Evolutionary conservation across 108 stramenopile species (phyloP), one percentile per base, ranked within the genome.

Genomic region (Parietichytrium sp.): DNA sequence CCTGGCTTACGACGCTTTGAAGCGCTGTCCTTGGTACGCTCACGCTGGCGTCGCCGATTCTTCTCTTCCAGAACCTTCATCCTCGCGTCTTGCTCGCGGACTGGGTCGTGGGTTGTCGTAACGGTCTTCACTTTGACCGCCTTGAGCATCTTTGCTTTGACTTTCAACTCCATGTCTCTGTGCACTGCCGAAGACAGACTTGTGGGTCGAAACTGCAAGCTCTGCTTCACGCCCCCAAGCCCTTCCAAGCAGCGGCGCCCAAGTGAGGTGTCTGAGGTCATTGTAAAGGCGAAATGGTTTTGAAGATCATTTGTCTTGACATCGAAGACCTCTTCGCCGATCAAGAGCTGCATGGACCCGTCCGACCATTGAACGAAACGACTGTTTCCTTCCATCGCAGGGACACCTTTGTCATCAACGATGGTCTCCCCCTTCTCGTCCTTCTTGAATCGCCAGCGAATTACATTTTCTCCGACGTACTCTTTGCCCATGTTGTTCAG

Each of bases 361-460:
- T 85, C 85, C 54, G 80, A 81, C 85, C 85, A 85, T 80, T 83
- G 54, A 36, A 85, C 85, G 10, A 85, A 83, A 15, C 85, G 81
- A 15, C 81, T 84, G 80, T 84, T 84, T 27, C 45, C 78, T 29
- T 84, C 84, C 27, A 55, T 20, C 7, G 27, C 79, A 1, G 82
- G 82, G 13, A 38, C 51, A 3, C 81, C 80, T 33, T 78, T 49
- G n/a, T 84, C 80, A 6, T 81, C 80, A 31, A 80, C 36, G 25
- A 82, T 77, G 49, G 51, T 30, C 47, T 78, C 47, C 0, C 84
- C 79, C 31, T 78, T 47, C 30, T 50, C 33, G 81, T 50, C 78
- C 77, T 31, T 29, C 81, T 82, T 82, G 84, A 79, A 81, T 38
- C 84, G 55, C 84, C 84, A 84, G 2, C 84, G 78, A 30, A 84